Evolutionary conservation across 805 yeast species (phyloP).

Genomic region (Candida silvicultrix): DNA sequence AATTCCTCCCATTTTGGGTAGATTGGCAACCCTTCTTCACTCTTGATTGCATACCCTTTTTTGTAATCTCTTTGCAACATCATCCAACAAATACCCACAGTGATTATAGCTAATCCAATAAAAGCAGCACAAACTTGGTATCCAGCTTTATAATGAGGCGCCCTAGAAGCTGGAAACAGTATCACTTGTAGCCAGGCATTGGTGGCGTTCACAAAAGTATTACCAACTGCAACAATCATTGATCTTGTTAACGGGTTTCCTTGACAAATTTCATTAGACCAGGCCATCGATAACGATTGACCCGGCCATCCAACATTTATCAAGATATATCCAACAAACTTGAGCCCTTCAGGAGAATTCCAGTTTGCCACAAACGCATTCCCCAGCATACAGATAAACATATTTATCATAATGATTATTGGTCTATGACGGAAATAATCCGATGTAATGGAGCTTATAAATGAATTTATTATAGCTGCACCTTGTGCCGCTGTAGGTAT

Average conservation of each 20-base stretch:
- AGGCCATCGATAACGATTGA: slow-evolving; percentile 20
- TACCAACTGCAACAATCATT: slow-evolving; percentile 25
- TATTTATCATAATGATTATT: slow-evolving; percentile 20
- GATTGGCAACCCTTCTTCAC: slow-evolving; percentile 8
- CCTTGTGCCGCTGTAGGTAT: slow-evolving; percentile 30
- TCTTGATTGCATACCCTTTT: slow-evolving; percentile 11
- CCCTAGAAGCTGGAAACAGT: slow-evolving; percentile 27
- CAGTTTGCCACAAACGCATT: slow-evolving; percentile 20
- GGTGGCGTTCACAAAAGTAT: slow-evolving; percentile 25
- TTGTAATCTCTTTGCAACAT: slow-evolving; percentile 35
- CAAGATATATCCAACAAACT: slow-evolving; percentile 10
- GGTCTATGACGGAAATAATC: slow-evolving; percentile 25
- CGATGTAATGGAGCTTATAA: slow-evolving; percentile 22
- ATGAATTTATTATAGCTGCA: slow-evolving; percentile 22
- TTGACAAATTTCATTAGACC: slow-evolving; percentile 24
- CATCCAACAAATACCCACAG: slow-evolving; percentile 12
- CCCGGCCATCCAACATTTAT: slow-evolving; percentile 21
- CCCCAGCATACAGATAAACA: slow-evolving; percentile 15
- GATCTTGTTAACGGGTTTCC: slow-evolving; percentile 21
- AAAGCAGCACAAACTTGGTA: slow-evolving; percentile 23
- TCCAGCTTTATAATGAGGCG: slow-evolving; percentile 28
- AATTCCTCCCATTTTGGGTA: slow-evolving; percentile 11
- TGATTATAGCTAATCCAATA: slow-evolving; percentile 6
- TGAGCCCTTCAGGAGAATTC: slow-evolving; percentile 14
- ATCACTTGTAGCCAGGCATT: slow-evolving; percentile 30